These are phyloP conservation scores for Lentinula sp. DNA, from an alignment of 768 basidiomycete genomes.

Conservation along the genomic window DNA sequence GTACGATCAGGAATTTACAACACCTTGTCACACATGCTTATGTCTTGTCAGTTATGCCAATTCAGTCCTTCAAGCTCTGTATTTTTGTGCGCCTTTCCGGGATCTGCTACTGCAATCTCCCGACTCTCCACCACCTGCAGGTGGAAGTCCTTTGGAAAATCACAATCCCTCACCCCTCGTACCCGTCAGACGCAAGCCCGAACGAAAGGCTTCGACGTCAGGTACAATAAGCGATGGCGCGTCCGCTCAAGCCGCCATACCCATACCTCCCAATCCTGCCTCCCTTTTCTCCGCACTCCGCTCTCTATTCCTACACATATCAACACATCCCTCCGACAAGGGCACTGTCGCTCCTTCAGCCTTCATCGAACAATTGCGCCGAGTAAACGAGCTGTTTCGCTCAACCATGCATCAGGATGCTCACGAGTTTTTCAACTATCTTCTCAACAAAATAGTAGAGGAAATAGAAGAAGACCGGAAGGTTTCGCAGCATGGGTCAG, in stretches of 20 bases:
- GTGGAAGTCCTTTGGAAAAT: constrained; percentile 21
- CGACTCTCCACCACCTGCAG: constrained; percentile 40
- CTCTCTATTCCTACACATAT: constrained; percentile 83
- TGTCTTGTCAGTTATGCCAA: constrained; percentile 77
- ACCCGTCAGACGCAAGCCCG: constrained; percentile 48
- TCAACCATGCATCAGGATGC: constrained; percentile 96
- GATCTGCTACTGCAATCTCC: constrained; percentile 75
- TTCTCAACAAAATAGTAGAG: constrained; percentile 90
- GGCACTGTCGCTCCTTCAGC: constrained; percentile 87
- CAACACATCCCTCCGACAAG: constrained; percentile 67
- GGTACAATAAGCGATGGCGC: constrained; percentile 17
- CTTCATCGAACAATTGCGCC: constrained; percentile 90
- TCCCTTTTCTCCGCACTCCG: constrained; percentile 90
- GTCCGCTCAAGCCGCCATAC: constrained; percentile 22
- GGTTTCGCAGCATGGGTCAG: constrained; percentile 25
- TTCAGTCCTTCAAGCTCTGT: constrained; percentile 95
- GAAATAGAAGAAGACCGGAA: constrained; percentile 77
- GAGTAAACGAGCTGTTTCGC: constrained; percentile 87
- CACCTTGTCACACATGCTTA: constrained; percentile 4
- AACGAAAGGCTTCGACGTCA: constrained; percentile 39
- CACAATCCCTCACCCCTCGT: constrained; percentile 20
- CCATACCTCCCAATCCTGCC: constrained; percentile 46
- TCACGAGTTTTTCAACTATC: constrained; percentile 94
- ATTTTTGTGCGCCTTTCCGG: constrained; percentile 91
- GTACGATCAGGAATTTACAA: constrained; percentile 27